These are phyloP conservation scores for Fusarium chuoi DNA, from an alignment of 2,329 filamentous ascomycete species.

Conservation along the genomic window DNA sequence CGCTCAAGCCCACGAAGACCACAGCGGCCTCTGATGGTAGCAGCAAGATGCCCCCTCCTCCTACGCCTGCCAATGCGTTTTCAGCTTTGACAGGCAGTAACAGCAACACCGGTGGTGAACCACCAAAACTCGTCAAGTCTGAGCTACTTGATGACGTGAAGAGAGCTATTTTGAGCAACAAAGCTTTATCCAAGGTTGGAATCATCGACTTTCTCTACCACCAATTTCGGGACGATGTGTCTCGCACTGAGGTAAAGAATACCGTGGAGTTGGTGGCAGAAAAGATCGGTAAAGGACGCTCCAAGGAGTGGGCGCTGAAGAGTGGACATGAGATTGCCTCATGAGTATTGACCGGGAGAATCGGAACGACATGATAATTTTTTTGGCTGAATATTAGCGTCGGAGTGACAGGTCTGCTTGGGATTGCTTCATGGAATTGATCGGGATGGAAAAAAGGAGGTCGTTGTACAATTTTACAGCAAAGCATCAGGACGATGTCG, in stretches of 20 bases:
- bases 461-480: conserved; percentile 24
- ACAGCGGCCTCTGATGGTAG: conserved; percentile 19
- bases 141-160: conserved; percentile 56
- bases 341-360: conserved; percentile 32
- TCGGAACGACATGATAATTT: conserved; percentile 29
- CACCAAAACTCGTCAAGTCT: conserved; percentile 50
- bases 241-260: conserved; percentile 55
- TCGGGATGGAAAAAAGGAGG: conserved; percentile 27
- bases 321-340: conserved; percentile 51
- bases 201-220: conserved; percentile 55
- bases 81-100: conserved; percentile 45
- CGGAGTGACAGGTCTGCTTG: conserved; percentile 38
- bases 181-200: conserved; percentile 53
- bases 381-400: conserved; percentile 44
- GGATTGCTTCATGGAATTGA: conserved; percentile 36
- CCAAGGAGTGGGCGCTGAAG: conserved; percentile 54
- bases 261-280: conserved; percentile 54
- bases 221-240: conserved; percentile 51
- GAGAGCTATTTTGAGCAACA: conserved; percentile 54
- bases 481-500: conserved; percentile 16
- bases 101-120: conserved; percentile 21
- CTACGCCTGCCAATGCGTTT: conserved; percentile 51
- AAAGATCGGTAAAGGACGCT: conserved; percentile 51
- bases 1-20: conserved; percentile 22
- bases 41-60: conserved; percentile 48